Evolutionary conservation across 352 stramenopile species (phyloP).

Genomic region (Aphanomyces euteiches): DNA sequence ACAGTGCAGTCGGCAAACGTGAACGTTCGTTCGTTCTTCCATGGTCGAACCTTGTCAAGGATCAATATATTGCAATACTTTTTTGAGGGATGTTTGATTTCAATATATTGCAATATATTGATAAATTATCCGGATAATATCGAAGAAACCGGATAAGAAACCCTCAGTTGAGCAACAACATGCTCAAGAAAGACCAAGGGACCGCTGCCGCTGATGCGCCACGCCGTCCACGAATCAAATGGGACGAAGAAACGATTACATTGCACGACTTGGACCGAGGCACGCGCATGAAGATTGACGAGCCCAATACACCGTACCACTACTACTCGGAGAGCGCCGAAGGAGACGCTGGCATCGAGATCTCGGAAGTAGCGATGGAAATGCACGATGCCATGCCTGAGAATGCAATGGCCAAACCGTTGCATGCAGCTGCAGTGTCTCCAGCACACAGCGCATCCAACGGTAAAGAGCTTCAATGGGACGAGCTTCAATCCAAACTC

Average conservation of each 20-base stretch:
- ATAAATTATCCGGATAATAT: too few species aligned
- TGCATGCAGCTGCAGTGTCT: conserved; percentile 6
- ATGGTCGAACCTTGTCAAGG: too few species aligned
- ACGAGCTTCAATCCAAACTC: conserved; percentile 65
- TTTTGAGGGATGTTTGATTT: too few species aligned
- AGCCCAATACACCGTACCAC: conserved; percentile 90
- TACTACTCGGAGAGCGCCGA: conserved; percentile 51
- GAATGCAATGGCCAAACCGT: neutral
- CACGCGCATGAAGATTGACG: conserved; percentile 92
- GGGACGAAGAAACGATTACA: conserved; percentile 90
- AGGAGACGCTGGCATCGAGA: conserved; percentile 28
- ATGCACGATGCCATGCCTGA: conserved; percentile 18
- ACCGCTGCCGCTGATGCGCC: neutral
- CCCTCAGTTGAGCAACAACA: too few species aligned
- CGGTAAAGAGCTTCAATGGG: conserved; percentile 43
- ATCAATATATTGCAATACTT: too few species aligned
- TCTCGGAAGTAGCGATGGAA: conserved; percentile 31
- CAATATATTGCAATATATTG: too few species aligned
- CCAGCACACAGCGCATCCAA: conserved; percentile 21
- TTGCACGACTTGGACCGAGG: conserved; percentile 87
- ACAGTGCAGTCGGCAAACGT: too few species aligned
- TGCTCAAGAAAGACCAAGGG: too few species aligned
- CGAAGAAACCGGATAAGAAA: too few species aligned
- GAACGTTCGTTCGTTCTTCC: too few species aligned
- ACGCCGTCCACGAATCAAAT: conserved; percentile 53